Base-by-base conservation (phyloP, 495 filamentous ascomycete species). In the Arthonia radiata region DNA sequence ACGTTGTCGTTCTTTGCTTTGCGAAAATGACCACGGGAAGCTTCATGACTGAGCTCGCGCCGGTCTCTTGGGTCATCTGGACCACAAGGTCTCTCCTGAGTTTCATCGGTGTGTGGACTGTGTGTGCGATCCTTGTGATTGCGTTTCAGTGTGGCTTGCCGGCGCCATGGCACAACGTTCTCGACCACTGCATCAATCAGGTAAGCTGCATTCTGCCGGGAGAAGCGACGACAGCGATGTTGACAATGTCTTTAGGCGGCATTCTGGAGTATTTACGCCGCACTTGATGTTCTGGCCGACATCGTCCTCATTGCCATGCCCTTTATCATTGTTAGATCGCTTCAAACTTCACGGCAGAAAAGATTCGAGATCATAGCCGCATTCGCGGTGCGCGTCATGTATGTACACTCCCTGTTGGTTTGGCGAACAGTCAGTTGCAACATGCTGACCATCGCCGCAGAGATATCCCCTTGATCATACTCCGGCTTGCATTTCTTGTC, bases 141-240 rank as follows among this genome's bases (percentile, higher is more conserved):
- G 36, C 37, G 5, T 40, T 43, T 21, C 42, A 43, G 18, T 43
- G 37, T 24, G 29, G 30, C n/a, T 28, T 41, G 11, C 40, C 40
- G 13, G 18, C 26, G 10, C 33, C 37, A 27, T 46, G 42, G 37
- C 33, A 35, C 18, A 33, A 35, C 15, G 16, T 43, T 10, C 34
- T 35, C 2, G 27, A 34, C 18, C 24, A 35, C 22, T 46, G 42
- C 26, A 33, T 37, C 25, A 36, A 43, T 27, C 28, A 25, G 13
- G 42, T 38, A 31, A 25, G 31, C 12, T 7, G 22, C 5, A 24
- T 22, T 16, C 29, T 21, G 7, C 10, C 12, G 5, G 2, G 15
- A 12, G n/a, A n/a, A n/a, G n/a, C n/a, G n/a, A n/a, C n/a, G n/a
- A n/a, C n/a, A n/a, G n/a, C n/a, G n/a, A n/a, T n/a, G n/a, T n/a